A percentile compares a stretch with the other conserved stretches of the same genome.
Conservation (phyloP, 2,329 filamentous ascomycete species). For the Curvularia lunata region DNA sequence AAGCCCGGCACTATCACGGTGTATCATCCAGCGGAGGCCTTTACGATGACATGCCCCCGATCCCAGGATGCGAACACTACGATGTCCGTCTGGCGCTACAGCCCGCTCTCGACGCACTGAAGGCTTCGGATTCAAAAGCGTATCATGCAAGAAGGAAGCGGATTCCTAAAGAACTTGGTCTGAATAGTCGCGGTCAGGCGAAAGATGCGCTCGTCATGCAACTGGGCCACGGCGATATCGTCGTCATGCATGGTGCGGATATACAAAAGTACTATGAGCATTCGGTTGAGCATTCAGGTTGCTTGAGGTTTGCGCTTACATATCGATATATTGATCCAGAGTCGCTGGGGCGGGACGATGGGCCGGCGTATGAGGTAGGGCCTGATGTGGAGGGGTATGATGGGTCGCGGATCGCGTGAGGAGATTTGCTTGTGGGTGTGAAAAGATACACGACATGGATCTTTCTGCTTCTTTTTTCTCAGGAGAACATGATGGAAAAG, state of each 20-base stretch:
- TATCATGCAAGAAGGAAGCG: conserved; percentile 40
- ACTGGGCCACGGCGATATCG: conserved; percentile 68
- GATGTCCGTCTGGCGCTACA: conserved; percentile 43
- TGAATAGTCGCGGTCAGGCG: conserved; percentile 39
- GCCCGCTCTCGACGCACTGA: conserved; percentile 34
- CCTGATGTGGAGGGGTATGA: conserved; percentile 48
- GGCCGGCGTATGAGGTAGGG: conserved; percentile 48
- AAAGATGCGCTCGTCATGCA: conserved; percentile 54
- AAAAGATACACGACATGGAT: background rate
- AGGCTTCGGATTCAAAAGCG: conserved; percentile 20
- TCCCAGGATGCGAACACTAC: conserved; percentile 43
- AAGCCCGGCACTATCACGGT: conserved; percentile 56
- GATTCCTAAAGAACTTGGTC: conserved; percentile 47
- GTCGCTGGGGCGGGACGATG: conserved; percentile 50
- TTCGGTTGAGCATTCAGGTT: conserved; percentile 58
- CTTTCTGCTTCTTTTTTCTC: background rate
- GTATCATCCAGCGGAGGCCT: conserved; percentile 39
- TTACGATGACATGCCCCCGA: conserved; percentile 41
- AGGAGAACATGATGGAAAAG: background rate
- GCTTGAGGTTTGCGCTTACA: conserved; percentile 64
- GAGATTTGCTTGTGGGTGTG: background rate
- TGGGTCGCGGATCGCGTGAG: conserved; percentile 26
- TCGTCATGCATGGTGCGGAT: conserved; percentile 66
- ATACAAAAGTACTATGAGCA: conserved; percentile 69
- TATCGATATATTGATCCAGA: conserved; percentile 59